Base-by-base conservation (phyloP, 768 basidiomycete genomes). In the Dictyophora rubrovolvata region DNA sequence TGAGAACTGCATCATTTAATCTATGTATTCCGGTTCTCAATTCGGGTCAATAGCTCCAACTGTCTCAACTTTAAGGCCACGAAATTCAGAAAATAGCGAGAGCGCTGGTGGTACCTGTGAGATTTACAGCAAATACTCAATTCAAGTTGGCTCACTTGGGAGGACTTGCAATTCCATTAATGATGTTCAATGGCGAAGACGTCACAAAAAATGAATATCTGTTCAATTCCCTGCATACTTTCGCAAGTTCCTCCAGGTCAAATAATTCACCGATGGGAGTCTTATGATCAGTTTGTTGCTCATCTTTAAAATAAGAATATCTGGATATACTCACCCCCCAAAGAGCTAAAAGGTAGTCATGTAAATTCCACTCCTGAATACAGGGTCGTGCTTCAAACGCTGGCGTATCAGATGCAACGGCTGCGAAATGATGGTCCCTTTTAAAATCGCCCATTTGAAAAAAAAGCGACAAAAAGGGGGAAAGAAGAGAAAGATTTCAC, bases 191-290 rank as follows among this genome's bases (percentile, higher is more conserved):
- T 22, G 56, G 56, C 8, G 48, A 36, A 21, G 56, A 58, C 11
- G 56, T 50, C 2, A 58, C 11, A n/a, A 66, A 63, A 59, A 66
- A 66, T 7, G 64, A 54, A 42, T 60, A 66, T 12, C 64, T 54
- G 12, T 52, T 50, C 28, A 52, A 23, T 47, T 63, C 54, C 28
- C 56, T 56, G 37, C 64, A 65, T 18, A 47, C 53, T 46, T 53
- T 50, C 5, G 64, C 62, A 28, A 66, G 57, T 23, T 42, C 47
- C 37, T 64, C 64, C 28, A 66, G 50, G 50, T 64, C 64, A 53
- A 64, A 62, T 34, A 65, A 53, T 52, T 65, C 64, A 11, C 61
- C 64, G 17, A 66, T 61, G 16, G 56, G 61, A 23, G 61, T 54
- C 35, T 62, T 59, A 6, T 3, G 28, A 28, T 21, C 48, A 8